Percentiles rank a stretch among this genome's conserved stretches.
phyloP scores from a whole-genome alignment of 2,329 filamentous ascomycete genomes.

The Colletotrichum lupini region DNA sequence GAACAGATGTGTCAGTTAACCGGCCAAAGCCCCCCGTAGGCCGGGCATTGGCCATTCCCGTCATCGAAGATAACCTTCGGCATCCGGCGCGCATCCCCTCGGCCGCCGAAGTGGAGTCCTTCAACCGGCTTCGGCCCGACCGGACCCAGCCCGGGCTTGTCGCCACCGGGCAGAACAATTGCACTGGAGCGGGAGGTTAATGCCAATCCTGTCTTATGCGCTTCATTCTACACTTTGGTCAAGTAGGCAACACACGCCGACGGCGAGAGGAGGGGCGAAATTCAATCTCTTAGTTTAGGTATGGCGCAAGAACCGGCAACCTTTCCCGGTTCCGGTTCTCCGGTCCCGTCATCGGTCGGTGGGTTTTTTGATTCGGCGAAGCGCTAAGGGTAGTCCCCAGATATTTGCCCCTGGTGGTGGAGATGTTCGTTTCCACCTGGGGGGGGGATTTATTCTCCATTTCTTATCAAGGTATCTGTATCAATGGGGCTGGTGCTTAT shows the following conservation, averaged over 20 bases:
- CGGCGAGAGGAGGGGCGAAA: neutral
- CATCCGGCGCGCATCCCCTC: neutral
- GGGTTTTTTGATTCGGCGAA: neutral
- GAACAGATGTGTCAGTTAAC: neutral
- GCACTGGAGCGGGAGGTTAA: too few relatives aligned
- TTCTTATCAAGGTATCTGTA: neutral
- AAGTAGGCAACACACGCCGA: neutral
- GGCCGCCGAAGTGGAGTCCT: neutral
- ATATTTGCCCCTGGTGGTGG: conserved; percentile 19
- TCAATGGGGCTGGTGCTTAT: conserved; percentile 2
- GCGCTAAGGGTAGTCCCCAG: conserved; percentile 14
- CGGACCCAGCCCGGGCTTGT: neutral
- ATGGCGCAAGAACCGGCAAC: conserved; percentile 18
- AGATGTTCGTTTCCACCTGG: neutral
- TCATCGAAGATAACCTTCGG: neutral
- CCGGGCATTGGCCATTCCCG: neutral
- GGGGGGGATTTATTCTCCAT: neutral
- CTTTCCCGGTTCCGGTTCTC: conserved; percentile 25
- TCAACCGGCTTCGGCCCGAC: neutral
- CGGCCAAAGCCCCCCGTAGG: neutral
- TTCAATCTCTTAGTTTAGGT: neutral
- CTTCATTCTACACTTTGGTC: too few relatives aligned
- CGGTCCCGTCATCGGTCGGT: conserved; percentile 27
- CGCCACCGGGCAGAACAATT: neutral
- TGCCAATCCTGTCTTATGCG: too few relatives aligned